Base-by-base conservation (phyloP, 176 grass and related monocot genomes). In the Alopecurus myosuroides region DNA sequence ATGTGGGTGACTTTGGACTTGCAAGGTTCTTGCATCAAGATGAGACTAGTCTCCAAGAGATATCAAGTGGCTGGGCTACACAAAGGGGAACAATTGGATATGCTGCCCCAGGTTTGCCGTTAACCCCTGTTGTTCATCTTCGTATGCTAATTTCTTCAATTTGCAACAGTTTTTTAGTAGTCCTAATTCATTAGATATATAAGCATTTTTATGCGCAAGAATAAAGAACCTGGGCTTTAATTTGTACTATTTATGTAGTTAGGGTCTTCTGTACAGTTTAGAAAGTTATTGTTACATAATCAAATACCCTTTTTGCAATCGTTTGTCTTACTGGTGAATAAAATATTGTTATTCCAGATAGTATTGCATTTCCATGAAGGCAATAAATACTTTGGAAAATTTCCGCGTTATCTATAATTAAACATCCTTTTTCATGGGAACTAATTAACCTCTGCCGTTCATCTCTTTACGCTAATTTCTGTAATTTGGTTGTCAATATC, bases 71-170 rank as follows among this genome's bases (percentile, higher is more conserved):
- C 6, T 80, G 78, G 60, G 60, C 78, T 49, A 66, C 40, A 66
- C 65, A 29, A 46, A 80, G 78, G 20, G 78, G 78, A 52, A 69
- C 31, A 3, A 65, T 65, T 41, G 66, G 66, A 41, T 70, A 70
- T 70, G 66, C 66, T 70, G 66, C 66, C 20, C 79, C 79, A 84
- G 82, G 82, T 84, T 35, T n/a, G 40, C 13, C 11, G 42, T 6
- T 30, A 31, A 57, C 10, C 10, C 19, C 18, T 17, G 0, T 3
- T 15, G 0, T 66, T 80, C 63, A 36, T 37, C n/a, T 52, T 9
- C 4, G 13, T 15, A 14, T n/a, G 20, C 31, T 4, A 15, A n/a
- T n/a, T 55, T 14, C 36, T 70, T 70, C 31, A 52, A 18, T 52
- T 52, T 25, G 9, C 17, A 37, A 23, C 64, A n/a, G n/a, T n/a